Conservation (phyloP, 2,329 filamentous ascomycete species). For the Plenodomus lindquistii region DNA sequence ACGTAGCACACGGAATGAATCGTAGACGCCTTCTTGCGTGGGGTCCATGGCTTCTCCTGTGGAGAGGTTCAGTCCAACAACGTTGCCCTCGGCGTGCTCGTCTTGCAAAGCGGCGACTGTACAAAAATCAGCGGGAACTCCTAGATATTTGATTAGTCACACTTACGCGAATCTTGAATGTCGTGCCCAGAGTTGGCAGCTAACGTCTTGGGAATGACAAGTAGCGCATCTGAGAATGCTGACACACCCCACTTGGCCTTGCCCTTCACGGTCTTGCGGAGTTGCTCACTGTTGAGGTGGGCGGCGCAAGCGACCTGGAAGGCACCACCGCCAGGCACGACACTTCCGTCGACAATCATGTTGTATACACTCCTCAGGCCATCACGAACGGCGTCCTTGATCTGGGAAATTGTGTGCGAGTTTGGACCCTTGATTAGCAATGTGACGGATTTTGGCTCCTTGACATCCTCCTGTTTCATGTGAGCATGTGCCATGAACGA, state of each 20-base stretch:
- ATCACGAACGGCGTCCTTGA: conserved; percentile 94
- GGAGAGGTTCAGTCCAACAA: conserved; percentile 82
- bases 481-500: conserved; percentile 20
- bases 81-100: conserved; percentile 79
- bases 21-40: conserved; percentile 86
- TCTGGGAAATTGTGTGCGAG: conserved; percentile 92
- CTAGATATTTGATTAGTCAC: conserved; percentile 2
- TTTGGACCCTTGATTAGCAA: conserved; percentile 98
- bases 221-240: conserved; percentile 90
- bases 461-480: conserved; percentile 75
- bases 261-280: conserved; percentile 90
- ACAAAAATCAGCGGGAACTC: conserved; percentile 14
- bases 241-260: conserved; percentile 96
- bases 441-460: conserved; percentile 97
- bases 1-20: conserved; percentile 91
- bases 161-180: conserved; percentile 90
- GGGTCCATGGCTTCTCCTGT: conserved; percentile 96
- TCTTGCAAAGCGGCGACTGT: conserved; percentile 84
- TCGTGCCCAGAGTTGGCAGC: conserved; percentile 96
- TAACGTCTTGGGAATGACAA: conserved; percentile 96
- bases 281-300: conserved; percentile 83
- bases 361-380: conserved; percentile 97
- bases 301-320: conserved; percentile 94
- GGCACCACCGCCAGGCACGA: conserved; percentile 90
- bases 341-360: conserved; percentile 97